These are phyloP conservation scores for Forsythia viridissima DNA, from an alignment of 257 asterid genomes.

Conservation along the genomic window DNA sequence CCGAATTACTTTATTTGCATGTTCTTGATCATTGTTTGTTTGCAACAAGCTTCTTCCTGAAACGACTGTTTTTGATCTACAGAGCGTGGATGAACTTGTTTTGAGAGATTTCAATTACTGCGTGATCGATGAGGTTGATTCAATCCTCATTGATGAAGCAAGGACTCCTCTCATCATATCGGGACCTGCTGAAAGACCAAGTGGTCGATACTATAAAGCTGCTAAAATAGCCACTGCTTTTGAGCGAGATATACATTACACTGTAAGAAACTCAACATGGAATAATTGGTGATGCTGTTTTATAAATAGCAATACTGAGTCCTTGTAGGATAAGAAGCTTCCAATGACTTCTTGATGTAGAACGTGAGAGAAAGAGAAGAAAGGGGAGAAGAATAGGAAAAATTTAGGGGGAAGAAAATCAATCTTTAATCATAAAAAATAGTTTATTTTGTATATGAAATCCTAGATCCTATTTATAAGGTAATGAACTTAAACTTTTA, in stretches of 20 bases:
- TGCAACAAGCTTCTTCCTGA: slow-evolving; percentile 22
- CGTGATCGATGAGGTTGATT: slow-evolving; percentile 99
- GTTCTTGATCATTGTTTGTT: slow-evolving; percentile 16
- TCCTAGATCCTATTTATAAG: no score
- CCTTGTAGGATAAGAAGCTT: neutral
- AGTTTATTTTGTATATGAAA: no score
- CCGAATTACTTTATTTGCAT: slow-evolving; percentile 14
- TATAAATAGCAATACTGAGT: neutral
- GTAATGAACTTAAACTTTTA: no score
- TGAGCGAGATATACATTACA: slow-evolving; percentile 88
- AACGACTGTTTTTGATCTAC: slow-evolving; percentile 44
- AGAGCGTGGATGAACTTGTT: slow-evolving; percentile 94
- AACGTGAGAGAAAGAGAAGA: no score
- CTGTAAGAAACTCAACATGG: slow-evolving; percentile 54
- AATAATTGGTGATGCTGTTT: neutral
- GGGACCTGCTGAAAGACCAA: slow-evolving; percentile 96
- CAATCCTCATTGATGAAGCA: slow-evolving; percentile 97
- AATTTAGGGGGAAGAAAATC: no score
- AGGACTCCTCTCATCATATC: slow-evolving; percentile 99
- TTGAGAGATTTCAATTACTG: slow-evolving; percentile 85
- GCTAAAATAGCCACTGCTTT: slow-evolving; percentile 93
- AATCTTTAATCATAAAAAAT: no score
- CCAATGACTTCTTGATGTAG: no score
- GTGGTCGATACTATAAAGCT: slow-evolving; percentile 94
- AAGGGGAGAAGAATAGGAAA: no score